Base-by-base conservation (phyloP, 768 basidiomycete genomes). In the Suillus decipiens region DNA sequence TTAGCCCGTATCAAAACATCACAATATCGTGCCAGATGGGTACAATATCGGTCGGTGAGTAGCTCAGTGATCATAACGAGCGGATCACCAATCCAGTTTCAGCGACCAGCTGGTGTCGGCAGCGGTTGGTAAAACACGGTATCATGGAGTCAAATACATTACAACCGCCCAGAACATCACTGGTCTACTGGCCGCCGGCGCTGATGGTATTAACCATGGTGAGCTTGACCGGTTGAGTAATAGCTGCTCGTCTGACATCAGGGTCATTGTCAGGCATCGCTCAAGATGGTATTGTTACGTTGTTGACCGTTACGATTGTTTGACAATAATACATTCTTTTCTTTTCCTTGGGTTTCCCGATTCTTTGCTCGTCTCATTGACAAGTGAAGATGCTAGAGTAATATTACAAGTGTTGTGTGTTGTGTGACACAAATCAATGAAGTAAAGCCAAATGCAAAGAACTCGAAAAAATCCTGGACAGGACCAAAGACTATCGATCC, bases 181-280 rank as follows among this genome's bases (percentile, higher is more conserved):
- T 2, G 85, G 85, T 6, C 76, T 90, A 31, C 78, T 89, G 63
- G 68, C 82, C 3, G 65, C 83, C 6, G 88, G 89, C 5, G 73
- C 77, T 31, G 55, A 70, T 1, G 85, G 87, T 3, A 67, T 86
- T n/a, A 84, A 86, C 62, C 84, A 84, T 39, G 82, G 84, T 86
- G 61, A n/a, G 75, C 58, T 17, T 6, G 33, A 12, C 31, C 15
- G 19, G 45, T 31, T 19, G 17, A 14, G 12, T 33, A 14, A 10
- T 33, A 19, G 51, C 33, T 22, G 22, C 28, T 14, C 42, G 11
- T 28, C 31, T 36, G 41, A 63, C 61, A 24, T 67, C 45, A 51
- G 22, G 61, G 28, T 28, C 37, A 15, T 59, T 64, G 22, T n/a
- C 17, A 86, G 87, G 77, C 34, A 89, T 88, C 59, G 81, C 87